Evolutionary conservation across 805 yeast genomes (phyloP), one percentile per base, ranked within the genome.

Genomic region (Lipomyces yamadae): DNA sequence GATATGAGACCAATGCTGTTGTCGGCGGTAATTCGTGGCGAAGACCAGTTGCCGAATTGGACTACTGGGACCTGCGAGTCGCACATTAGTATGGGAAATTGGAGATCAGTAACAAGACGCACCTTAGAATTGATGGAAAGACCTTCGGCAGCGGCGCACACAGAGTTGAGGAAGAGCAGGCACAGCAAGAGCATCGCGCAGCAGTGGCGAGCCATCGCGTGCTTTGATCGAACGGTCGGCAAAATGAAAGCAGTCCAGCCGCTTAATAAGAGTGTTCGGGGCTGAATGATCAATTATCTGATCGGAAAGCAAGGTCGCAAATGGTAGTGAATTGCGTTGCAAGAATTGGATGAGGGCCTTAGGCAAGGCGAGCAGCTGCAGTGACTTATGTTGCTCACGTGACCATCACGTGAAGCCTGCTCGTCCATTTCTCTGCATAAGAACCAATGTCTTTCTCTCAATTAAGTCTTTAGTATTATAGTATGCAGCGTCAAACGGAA

Each of bases 21-120:
- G 24, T 42, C 24, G 7, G 48, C 48, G n/a, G 48, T 7, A 42
- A 42, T 8, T 33, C 8, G 50, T 29, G 54, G 37, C n/a, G 37
- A 3, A n/a, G 37, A 54, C 35, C 13, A 54, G 35, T 54, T 32
- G 18, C 4, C 8, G 42, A 24, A 10, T 33, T 32, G 35, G 57
- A 54, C 37, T 4, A 39, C 15, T 32, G 35, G n/a, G 48, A 42
- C 7, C 48, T 42, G 48, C 48, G 48, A 42, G 18, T 42, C 18
- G 48, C 48, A n/a, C 6, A n/a, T 42, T 42, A 42, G 48, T 42
- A 42, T 42, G 48, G 4, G 10, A 24, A 24, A 42, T 42, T 42
- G 48, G 48, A 42, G 48, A 42, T 42, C 48, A 42, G 48, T 42
- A 24, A 42, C n/a, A 24, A n/a, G 10, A 42, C 48, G 48, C 48